Evolutionary conservation across 2,329 filamentous ascomycete genomes (phyloP).

Genomic region (Pleoardoris graminearum): DNA sequence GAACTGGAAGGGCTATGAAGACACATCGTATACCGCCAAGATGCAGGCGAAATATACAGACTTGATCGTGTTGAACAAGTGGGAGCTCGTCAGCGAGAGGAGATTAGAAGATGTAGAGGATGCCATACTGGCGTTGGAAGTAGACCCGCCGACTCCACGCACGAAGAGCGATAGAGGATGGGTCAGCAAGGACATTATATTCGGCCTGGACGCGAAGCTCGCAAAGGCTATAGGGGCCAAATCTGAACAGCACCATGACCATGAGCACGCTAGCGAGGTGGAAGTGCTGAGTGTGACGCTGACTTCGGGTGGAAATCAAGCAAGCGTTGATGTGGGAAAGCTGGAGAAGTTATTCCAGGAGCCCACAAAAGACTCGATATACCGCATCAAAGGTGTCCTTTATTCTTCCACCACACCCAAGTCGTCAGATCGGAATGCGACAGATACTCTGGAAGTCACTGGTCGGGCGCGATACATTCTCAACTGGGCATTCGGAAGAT

Average conservation of each 20-base stretch:
- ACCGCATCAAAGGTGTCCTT: slow-evolving; percentile 82
- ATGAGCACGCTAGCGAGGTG: slow-evolving; percentile 78
- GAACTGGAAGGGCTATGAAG: slow-evolving; percentile 92
- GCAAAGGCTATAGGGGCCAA: slow-evolving; percentile 54
- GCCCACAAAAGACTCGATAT: slow-evolving; percentile 90
- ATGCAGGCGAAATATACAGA: slow-evolving; percentile 90
- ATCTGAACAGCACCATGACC: slow-evolving; percentile 64
- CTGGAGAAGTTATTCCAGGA: slow-evolving; percentile 61
- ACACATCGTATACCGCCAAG: slow-evolving; percentile 85
- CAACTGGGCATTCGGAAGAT: slow-evolving; percentile 97
- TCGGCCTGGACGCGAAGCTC: slow-evolving; percentile 85
- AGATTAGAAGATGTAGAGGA: slow-evolving; percentile 78
- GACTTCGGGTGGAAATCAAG: slow-evolving; percentile 51
- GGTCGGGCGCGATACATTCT: slow-evolving; percentile 72
- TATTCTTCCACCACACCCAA: slow-evolving; percentile 51
- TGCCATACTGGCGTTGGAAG: slow-evolving; percentile 76
- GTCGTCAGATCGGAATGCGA: slow-evolving; percentile 48
- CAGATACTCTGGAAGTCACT: slow-evolving; percentile 41
- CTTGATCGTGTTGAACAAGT: slow-evolving; percentile 90
- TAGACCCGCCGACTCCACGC: slow-evolving; percentile 72
- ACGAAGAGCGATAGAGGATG: slow-evolving; percentile 82
- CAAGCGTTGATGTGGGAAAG: slow-evolving; percentile 64
- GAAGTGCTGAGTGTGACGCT: slow-evolving; percentile 87
- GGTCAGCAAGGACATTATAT: slow-evolving; percentile 77
- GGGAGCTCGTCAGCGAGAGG: slow-evolving; percentile 75